A percentile compares a stretch with the other conserved stretches of the same genome.
Conservation (phyloP, 441 rosid species). For the Omphalea diandra region DNA sequence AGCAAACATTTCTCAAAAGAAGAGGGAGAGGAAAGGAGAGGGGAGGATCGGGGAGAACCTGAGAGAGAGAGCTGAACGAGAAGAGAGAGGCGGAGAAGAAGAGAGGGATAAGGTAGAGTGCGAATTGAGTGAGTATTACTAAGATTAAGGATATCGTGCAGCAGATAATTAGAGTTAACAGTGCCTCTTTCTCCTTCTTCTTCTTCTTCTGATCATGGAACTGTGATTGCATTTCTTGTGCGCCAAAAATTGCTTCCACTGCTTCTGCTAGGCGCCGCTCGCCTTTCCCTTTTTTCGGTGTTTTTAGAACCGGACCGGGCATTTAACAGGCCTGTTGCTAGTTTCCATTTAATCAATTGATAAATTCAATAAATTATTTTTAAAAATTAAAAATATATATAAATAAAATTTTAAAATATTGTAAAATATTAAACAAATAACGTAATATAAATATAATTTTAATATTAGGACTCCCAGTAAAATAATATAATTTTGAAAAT, state of each 20-base stretch:
- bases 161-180: slow-evolving; percentile 22
- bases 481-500: too few species aligned
- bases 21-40: background rate
- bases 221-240: slow-evolving; percentile 24
- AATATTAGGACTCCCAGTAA: too few species aligned
- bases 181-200: slow-evolving; percentile 10
- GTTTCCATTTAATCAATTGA: too few species aligned
- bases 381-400: too few species aligned
- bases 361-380: too few species aligned
- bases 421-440: too few species aligned
- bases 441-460: too few species aligned
- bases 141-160: slow-evolving; percentile 32
- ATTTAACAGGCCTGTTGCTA: too few species aligned
- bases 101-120: slow-evolving; percentile 40
- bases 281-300: too few species aligned
- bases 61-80: slow-evolving; percentile 42
- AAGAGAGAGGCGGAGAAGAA: slow-evolving; percentile 39
- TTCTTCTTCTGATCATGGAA: slow-evolving; percentile 11
- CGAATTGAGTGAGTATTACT: slow-evolving; percentile 39
- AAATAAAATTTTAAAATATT: too few species aligned
- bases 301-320: too few species aligned
- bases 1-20: background rate
- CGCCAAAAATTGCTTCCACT: background rate
- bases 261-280: too few species aligned
- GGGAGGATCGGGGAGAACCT: slow-evolving; percentile 26